Percentiles rank a stretch among this genome's conserved stretches.
These are phyloP conservation scores for Penicillium aurantiogriseum DNA, from an alignment of 2,329 filamentous ascomycete genomes.

Conservation along the genomic window DNA sequence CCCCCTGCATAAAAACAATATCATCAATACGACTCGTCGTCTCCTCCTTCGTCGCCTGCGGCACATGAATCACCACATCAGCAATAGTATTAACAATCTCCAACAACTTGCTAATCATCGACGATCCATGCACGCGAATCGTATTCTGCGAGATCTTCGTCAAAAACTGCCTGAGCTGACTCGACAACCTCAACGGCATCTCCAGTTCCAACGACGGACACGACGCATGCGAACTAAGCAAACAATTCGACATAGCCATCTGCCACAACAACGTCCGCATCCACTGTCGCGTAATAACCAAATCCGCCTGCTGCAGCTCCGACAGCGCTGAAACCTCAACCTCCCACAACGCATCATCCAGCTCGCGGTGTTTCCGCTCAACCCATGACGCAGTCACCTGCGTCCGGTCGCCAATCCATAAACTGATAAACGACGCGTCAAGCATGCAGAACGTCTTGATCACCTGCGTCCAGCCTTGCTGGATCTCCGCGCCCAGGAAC, in stretches of 20 bases:
- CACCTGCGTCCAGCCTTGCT: constrained; percentile 46
- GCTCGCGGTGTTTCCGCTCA: constrained; percentile 46
- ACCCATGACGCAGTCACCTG: constrained; percentile 45
- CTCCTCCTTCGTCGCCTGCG: constrained; percentile 48
- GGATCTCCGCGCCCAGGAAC: constrained; percentile 33
- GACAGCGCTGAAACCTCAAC: constrained; percentile 40
- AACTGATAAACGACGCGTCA: constrained; percentile 45
- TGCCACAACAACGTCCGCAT: constrained; percentile 51
- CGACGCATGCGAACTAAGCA: constrained; percentile 36
- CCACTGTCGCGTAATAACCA: constrained; percentile 53
- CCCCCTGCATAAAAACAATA: constrained; percentile 53
- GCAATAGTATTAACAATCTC: constrained; percentile 61
- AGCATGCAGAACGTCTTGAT: constrained; percentile 48
- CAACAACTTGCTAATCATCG: constrained; percentile 59
- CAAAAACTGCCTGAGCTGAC: constrained; percentile 45
- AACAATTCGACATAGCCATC: constrained; percentile 49
- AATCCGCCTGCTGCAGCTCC: constrained; percentile 49
- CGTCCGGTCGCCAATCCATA: constrained; percentile 44
- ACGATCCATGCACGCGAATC: constrained; percentile 56
- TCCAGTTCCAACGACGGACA: constrained; percentile 40
- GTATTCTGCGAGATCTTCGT: constrained; percentile 45
- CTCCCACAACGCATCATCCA: constrained; percentile 42
- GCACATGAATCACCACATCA: constrained; percentile 56
- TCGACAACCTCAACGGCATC: constrained; percentile 47
- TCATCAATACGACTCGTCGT: constrained; percentile 53